Base-by-base conservation (phyloP, 2,329 filamentous ascomycete species). In the Zelopaecilomyces penicillatus region DNA sequence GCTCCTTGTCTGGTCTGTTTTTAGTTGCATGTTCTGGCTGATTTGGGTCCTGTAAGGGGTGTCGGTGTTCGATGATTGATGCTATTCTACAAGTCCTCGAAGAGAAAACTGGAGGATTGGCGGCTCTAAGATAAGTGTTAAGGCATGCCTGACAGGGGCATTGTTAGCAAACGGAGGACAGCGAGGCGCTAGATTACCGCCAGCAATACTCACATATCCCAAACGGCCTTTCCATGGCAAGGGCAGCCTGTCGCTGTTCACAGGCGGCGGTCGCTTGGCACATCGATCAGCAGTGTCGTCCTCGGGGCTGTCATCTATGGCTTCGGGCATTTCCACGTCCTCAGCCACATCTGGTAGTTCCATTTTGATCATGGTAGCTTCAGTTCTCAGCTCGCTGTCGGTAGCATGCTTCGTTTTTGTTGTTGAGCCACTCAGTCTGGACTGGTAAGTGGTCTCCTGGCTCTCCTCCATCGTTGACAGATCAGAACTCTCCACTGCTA, bases 11-110 rank as follows among this genome's bases (percentile, higher is more conserved):
- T 0, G 88, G 89, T 1, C 87, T 77, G 55, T 96, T 96, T 64
- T 93, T 95, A 12, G 79, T 90, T 0, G 85, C 57, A 61, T 95
- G 89, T 50, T 88, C 82, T 1, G 88, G 86, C 54, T 85, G 79
- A 0, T 75, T 75, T 0, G 87, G 83, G 52, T 95, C 82, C 52
- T 74, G 73, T 2, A 96, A 71, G 0, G 90, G 88, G 62, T 95
- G 80, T 6, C 88, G 81, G 56, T 96, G 87, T 46, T 96, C 89
- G 8, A 96, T 61, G 37, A 97, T 95, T 1, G 88, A 95, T 1
- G 87, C 75, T 50, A 97, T 91, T 30, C 90, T 85, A 59, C 90
- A 96, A 1, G 91, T 96, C 44, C 91, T 79, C 0, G 91, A 96
- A 52, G 83, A 86, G 64, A 96, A 97, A 1, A 97, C 81, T 0